Evolutionary conservation across 805 yeast species (phyloP).

Genomic region (Myxozyma vanderwaltii): DNA sequence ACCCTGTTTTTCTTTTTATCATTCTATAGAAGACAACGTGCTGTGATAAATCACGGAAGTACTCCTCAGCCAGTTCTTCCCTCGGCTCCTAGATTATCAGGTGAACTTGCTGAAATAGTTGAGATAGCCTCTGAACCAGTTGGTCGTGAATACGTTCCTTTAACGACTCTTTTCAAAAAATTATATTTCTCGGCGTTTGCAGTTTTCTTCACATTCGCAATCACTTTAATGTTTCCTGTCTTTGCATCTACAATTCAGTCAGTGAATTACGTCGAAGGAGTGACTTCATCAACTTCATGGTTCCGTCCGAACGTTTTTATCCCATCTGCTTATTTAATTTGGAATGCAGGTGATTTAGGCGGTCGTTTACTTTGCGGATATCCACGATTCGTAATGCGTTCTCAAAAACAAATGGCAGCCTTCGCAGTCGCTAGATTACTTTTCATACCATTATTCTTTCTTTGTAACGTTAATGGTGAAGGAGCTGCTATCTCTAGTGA

Average conservation of each 20-base stretch:
- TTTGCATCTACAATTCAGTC: conserved; percentile 76
- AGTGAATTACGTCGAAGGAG: conserved; percentile 44
- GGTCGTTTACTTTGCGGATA: conserved; percentile 73
- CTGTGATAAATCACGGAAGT: conserved; percentile 25
- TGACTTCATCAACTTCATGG: conserved; percentile 20
- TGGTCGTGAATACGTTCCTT: conserved; percentile 53
- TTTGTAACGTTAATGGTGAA: conserved; percentile 59
- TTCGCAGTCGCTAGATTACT: conserved; percentile 34
- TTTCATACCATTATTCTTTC: conserved; percentile 71
- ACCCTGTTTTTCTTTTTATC: conserved; percentile 49
- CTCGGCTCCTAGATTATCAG: conserved; percentile 1
- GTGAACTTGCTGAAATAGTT: neutral
- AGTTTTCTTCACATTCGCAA: conserved; percentile 70
- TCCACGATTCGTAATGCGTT: conserved; percentile 31
- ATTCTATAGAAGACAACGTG: conserved; percentile 40
- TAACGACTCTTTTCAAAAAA: conserved; percentile 60
- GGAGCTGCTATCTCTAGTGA: conserved; percentile 55
- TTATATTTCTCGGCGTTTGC: conserved; percentile 65
- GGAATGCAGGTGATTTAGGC: conserved; percentile 87
- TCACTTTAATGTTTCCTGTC: conserved; percentile 82
- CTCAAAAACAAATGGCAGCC: conserved; percentile 18
- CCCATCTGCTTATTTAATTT: conserved; percentile 76
- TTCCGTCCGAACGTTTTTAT: conserved; percentile 50
- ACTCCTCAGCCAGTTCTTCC: neutral
- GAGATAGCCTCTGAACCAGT: conserved; percentile 7